Evolutionary conservation across 129 eudicot species (phyloP).

Genomic region (Silybum marianum): DNA sequence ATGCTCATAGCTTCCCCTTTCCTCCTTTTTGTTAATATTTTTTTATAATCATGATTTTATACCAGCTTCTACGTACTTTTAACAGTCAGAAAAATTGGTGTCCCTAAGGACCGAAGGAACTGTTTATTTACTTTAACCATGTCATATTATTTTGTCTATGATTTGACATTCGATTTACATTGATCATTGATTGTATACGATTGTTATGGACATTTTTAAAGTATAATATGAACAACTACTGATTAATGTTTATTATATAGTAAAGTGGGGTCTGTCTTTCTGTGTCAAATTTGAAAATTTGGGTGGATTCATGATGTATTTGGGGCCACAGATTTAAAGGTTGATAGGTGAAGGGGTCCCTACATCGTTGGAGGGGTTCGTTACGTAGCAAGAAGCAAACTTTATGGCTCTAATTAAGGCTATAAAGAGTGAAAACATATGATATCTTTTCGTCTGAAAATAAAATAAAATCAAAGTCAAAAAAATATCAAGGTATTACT

Average conservation of each 20-base stretch:
- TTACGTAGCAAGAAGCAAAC: constrained; percentile 33
- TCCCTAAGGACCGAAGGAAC: not conserved
- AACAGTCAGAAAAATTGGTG: not conserved
- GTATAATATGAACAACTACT: not conserved
- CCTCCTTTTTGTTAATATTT: constrained; percentile 8
- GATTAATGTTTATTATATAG: not conserved
- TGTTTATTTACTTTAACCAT: not conserved
- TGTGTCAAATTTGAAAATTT: constrained; percentile 30
- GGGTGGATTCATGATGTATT: constrained; percentile 1
- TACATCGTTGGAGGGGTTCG: constrained; percentile 22
- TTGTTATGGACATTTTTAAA: not conserved
- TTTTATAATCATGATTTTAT: not conserved
- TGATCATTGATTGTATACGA: not conserved
- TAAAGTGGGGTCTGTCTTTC: not conserved
- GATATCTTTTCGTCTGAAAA: not conserved
- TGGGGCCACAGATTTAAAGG: constrained; percentile 23
- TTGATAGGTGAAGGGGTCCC: constrained; percentile 19
- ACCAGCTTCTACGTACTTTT: not conserved
- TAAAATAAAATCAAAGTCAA: not conserved
- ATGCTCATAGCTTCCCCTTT: constrained; percentile 23
- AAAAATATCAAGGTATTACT: not conserved
- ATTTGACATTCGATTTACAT: not conserved
- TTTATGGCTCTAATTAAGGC: constrained; percentile 8
- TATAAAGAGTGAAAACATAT: not conserved
- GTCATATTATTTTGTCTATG: not conserved